A percentile compares a stretch with the other conserved stretches of the same genome.
phyloP scores from a whole-genome alignment of 805 yeast species.

The Wickerhamomyces queroliae region DNA sequence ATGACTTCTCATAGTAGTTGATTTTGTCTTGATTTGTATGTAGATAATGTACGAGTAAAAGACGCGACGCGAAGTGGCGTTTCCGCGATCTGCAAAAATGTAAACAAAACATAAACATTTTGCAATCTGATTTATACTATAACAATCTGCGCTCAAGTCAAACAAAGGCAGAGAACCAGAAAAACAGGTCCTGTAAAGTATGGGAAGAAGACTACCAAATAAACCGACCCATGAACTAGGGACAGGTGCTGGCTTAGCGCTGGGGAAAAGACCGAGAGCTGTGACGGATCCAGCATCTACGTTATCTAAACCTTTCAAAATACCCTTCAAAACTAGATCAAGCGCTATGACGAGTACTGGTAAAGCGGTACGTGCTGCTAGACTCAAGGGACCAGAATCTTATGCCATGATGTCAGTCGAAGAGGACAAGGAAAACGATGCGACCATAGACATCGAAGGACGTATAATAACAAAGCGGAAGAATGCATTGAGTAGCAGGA shows the following conservation, averaged over 20 bases:
- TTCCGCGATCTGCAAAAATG: background rate
- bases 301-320: constrained; percentile 61
- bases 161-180: background rate
- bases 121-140: background rate
- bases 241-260: constrained; percentile 64
- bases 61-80: background rate
- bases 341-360: constrained; percentile 16
- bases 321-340: constrained; percentile 43
- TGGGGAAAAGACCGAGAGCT: constrained; percentile 46
- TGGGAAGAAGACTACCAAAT: constrained; percentile 36
- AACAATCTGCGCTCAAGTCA: too few species aligned
- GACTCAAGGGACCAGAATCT: constrained; percentile 32
- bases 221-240: constrained; percentile 47
- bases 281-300: constrained; percentile 45
- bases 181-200: constrained; percentile 3
- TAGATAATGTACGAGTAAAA: too few species aligned
- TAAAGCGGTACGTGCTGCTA: constrained; percentile 21
- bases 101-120: background rate
- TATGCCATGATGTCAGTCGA: constrained; percentile 34
- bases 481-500: constrained; percentile 59
- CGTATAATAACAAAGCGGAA: constrained; percentile 28
- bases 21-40: too few species aligned
- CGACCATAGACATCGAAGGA: constrained; percentile 25
- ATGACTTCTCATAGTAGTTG: too few species aligned
- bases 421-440: constrained; percentile 28